Evolutionary conservation across 2,329 filamentous ascomycete genomes (phyloP), one percentile per base, ranked within the genome.

Genomic region (Talaromyces marneffei): DNA sequence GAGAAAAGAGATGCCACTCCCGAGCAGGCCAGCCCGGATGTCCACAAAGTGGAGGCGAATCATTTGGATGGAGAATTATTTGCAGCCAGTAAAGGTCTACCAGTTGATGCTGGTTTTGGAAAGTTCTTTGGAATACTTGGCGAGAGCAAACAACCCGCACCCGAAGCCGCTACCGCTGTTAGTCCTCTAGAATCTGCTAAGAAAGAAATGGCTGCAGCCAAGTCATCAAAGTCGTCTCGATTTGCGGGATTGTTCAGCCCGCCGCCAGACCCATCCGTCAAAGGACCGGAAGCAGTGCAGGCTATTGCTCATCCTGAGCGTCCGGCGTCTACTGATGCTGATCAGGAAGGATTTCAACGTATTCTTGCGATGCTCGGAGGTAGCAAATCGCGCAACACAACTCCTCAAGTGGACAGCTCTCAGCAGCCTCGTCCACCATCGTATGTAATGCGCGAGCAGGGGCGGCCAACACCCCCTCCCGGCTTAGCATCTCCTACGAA

Each of bases 291-390:
- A 25, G 57, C 67, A 31, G 33, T 48, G 16, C 55, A 48, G 20
- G 60, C 39, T 23, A 71, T 65, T 56, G 63, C 68, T 52, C 67
- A 65, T 57, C 64, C 64, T 42, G 67, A 66, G 20, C 77, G 80
- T 10, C 76, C 80, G 44, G 74, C 74, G 29, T 69, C 74, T 4
- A 72, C 72, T 5, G 85, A 87, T 64, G 84, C 86, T 57, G 92
- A 96, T 69, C 91, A 91, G 74, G 89, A 92, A 72, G 92, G 91
- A 1, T 96, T 97, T 75, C 85, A 91, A 66, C 85, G 87, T 48
- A 84, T 97, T 50, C 79, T 96, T 37, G 85, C 89, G 67, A 95
- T 96, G 82, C 83, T 96, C 42, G 88, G 92, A 55, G 78, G 79
- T 40, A 76, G 77, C 60, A 78, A 76, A 64, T 76, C 78, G 37